phyloP scores from a whole-genome alignment of 495 filamentous ascomycete genomes.

The Tetracladium setigerum region DNA sequence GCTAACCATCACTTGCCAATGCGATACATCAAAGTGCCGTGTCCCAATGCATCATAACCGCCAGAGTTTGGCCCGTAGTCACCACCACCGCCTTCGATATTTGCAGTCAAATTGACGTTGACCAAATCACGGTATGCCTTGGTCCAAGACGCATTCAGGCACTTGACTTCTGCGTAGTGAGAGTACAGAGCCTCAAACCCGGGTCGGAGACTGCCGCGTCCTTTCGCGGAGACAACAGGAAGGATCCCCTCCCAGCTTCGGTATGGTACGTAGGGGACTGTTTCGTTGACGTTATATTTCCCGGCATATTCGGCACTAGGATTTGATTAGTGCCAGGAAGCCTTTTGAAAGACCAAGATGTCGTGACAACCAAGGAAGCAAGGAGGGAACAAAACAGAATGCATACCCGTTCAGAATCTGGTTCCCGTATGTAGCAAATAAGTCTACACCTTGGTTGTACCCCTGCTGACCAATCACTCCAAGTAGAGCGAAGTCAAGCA shows the following conservation, averaged over 20 bases:
- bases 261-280: slow-evolving; percentile 36
- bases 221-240: slow-evolving; percentile 23
- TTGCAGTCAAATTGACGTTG: slow-evolving; percentile 2
- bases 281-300: slow-evolving; percentile 35
- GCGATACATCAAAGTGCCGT: slow-evolving; percentile 28
- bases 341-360: no score
- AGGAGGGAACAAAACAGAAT: no score
- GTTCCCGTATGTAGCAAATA: slow-evolving; percentile 27
- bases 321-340: slow-evolving; percentile 1
- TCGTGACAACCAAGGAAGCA: not conserved
- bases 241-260: slow-evolving; percentile 28
- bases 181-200: slow-evolving; percentile 33
- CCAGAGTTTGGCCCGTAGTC: slow-evolving; percentile 28
- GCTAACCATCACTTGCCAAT: no score
- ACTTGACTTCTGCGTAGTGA: slow-evolving; percentile 30
- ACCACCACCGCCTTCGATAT: slow-evolving; percentile 25
- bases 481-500: slow-evolving; percentile 30
- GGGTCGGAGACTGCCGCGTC: slow-evolving; percentile 28
- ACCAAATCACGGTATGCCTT: slow-evolving; percentile 26
- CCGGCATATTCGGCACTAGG: slow-evolving; percentile 31
- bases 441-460: slow-evolving; percentile 33
- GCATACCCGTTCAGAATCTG: slow-evolving; percentile 29
- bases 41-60: slow-evolving; percentile 31
- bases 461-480: slow-evolving; percentile 33
- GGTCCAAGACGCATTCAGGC: slow-evolving; percentile 28